Evolutionary conservation across 1,139 yeast genomes (phyloP), one percentile per base, ranked within the genome.

Genomic region (Kazachstania sp.): DNA sequence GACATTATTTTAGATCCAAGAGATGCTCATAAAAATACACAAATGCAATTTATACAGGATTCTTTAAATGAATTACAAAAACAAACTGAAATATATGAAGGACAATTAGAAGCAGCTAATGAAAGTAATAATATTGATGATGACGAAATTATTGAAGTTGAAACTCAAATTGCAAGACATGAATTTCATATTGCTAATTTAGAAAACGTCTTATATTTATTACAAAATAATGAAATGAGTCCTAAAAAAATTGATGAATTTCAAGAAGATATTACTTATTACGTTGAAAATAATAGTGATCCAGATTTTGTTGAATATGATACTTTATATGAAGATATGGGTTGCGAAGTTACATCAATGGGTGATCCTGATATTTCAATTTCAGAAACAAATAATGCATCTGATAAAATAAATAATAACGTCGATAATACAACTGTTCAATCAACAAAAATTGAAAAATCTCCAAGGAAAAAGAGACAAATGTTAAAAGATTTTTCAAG

Each of bases 241-340:
- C 86, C 94, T 1, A 95, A 87, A 26, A 78, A 79, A 50, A 79
- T 94, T 16, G 85, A 84, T 58, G 83, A 77, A 30, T 78, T 87
- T 49, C 83, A 83, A 60, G 99, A 94, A 50, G 97, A 92, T 65
- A 85, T 94, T 62, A 87, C 79, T 56, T 92, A 90, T 67, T 92
- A 88, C 64, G 95, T 94, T 41, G 97, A 92, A 53, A 86, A 92
- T 53, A 94, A 92, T 62, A 95, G 86, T 67, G 97, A 88, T 49
- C 95, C 83, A n/a, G 96, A 90, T 60, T 94, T 88, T 65, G 86
- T 92, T 23, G 97, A 92, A 61, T 95, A 92, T 65, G 97, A 92
- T 58, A 92, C 88, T 34, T 80, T 92, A 54, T 92, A 92, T 64
- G 97, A 92, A 56, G 88, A 81, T 49, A 75, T 92, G 54, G 92